Evolutionary conservation across 1,139 yeast species (phyloP).

Genomic region (Yamadazyma spencermartinsiae): DNA sequence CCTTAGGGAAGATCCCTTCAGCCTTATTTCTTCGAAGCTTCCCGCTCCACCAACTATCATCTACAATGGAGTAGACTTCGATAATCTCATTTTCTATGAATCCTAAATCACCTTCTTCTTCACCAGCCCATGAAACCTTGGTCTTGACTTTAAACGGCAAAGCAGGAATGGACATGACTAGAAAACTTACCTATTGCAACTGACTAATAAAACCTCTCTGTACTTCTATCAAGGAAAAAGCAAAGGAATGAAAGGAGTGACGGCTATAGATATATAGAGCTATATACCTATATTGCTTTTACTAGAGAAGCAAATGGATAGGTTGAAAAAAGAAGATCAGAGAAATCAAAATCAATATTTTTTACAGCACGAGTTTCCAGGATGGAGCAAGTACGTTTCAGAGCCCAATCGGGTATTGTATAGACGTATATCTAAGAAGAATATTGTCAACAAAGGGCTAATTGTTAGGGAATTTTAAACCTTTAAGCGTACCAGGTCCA

Average conservation of each 20-base stretch:
- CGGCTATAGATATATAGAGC: background rate
- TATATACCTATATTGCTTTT: background rate
- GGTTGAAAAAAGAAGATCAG: background rate
- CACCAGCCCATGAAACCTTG: conserved; percentile 88
- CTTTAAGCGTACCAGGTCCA: background rate
- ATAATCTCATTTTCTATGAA: conserved; percentile 91
- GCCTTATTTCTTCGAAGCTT: conserved; percentile 74
- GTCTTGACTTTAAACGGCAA: conserved; percentile 78
- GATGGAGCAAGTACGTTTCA: background rate
- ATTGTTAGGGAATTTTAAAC: conserved; percentile 5
- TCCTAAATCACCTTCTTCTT: conserved; percentile 84
- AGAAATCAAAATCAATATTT: background rate
- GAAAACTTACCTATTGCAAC: background rate
- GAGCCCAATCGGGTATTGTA: conserved; percentile 2
- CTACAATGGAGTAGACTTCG: conserved; percentile 77
- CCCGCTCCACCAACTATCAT: conserved; percentile 95
- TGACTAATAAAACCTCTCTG: background rate
- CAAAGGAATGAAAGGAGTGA: background rate
- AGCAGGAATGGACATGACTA: conserved; percentile 24
- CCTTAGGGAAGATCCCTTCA: conserved; percentile 84
- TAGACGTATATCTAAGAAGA: conserved; percentile 1
- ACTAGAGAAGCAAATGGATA: background rate
- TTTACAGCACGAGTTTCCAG: too few species aligned
- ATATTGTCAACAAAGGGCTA: conserved; percentile 9
- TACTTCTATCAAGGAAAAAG: background rate